Evolutionary conservation across 1,139 yeast genomes (phyloP).

Genomic region (Tardiomyces blankii): DNA sequence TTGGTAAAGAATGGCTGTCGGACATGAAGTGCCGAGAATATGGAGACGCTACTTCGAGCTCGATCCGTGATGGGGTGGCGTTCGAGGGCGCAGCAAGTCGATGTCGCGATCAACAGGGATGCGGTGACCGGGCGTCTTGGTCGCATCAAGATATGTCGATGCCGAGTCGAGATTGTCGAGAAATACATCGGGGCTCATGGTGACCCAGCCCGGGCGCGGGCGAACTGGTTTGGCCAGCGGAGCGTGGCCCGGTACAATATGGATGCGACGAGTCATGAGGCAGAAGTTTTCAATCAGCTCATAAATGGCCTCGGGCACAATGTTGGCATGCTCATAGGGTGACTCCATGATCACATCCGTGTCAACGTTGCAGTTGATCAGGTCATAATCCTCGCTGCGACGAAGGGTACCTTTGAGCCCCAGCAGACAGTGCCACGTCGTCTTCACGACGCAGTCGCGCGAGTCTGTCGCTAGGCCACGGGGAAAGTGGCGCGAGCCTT

Average conservation of each 20-base stretch:
- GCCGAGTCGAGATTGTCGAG: conserved; percentile 54
- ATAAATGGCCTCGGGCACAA: conserved; percentile 71
- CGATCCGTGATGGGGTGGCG: conserved; percentile 36
- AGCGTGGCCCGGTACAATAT: conserved; percentile 61
- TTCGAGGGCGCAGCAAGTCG: conserved; percentile 72
- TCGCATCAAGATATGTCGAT: conserved; percentile 25
- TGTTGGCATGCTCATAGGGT: conserved; percentile 21
- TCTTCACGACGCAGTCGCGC: conserved; percentile 16
- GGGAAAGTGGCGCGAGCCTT: conserved; percentile 17
- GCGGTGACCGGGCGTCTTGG: conserved; percentile 35
- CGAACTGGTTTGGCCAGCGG: conserved; percentile 45
- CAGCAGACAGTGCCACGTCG: conserved; percentile 92
- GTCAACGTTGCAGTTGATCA: conserved; percentile 86
- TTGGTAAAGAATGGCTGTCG: too few species aligned
- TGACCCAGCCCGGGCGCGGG: conserved; percentile 83
- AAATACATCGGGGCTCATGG: conserved; percentile 73
- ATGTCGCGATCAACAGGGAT: conserved; percentile 63
- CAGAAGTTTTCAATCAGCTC: conserved; percentile 84
- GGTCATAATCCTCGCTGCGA: conserved; percentile 68
- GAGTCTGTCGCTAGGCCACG: conserved; percentile 27
- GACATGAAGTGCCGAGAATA: too few species aligned
- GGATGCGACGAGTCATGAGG: conserved; percentile 69
- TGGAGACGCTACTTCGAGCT: not conserved
- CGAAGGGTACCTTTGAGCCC: conserved; percentile 91
- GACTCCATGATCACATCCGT: conserved; percentile 68